These are phyloP conservation scores for Triadica sebifera DNA, from an alignment of 345 rosid species.

Conservation along the genomic window DNA sequence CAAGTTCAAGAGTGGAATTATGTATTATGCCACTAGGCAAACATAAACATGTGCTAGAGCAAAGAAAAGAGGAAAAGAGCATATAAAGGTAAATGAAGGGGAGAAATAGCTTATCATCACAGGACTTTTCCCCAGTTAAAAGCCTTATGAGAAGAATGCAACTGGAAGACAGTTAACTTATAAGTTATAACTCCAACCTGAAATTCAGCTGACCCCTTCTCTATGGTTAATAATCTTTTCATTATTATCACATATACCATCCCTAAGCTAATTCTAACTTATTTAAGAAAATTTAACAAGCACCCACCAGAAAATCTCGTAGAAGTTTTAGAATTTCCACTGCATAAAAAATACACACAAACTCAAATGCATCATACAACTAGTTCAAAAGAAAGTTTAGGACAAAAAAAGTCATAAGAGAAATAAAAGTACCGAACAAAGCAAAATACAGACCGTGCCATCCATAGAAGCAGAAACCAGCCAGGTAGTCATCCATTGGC, in stretches of 20 bases:
- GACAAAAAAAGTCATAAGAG: not conserved
- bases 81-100: not conserved
- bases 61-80: not conserved
- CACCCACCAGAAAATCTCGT: too few species aligned
- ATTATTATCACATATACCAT: too few species aligned
- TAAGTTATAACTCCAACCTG: not conserved
- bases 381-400: not conserved
- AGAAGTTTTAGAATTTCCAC: not conserved
- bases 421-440: not conserved
- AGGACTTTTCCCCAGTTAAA: not conserved
- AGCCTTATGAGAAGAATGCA: not conserved
- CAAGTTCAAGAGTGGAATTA: too few species aligned
- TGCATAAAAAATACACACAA: not conserved
- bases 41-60: not conserved
- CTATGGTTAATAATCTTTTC: too few species aligned
- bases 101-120: not conserved
- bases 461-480: slow-evolving; percentile 84
- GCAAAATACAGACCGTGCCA: slow-evolving; percentile 69
- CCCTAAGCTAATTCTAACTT: not conserved
- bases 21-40: not conserved
- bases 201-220: too few species aligned
- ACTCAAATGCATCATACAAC: not conserved
- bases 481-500: slow-evolving; percentile 82
- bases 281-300: not conserved
- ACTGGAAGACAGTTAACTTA: not conserved